These are phyloP conservation scores for Paraphoma chrysanthemicola DNA, from an alignment of 2,329 filamentous ascomycete genomes.

Conservation along the genomic window DNA sequence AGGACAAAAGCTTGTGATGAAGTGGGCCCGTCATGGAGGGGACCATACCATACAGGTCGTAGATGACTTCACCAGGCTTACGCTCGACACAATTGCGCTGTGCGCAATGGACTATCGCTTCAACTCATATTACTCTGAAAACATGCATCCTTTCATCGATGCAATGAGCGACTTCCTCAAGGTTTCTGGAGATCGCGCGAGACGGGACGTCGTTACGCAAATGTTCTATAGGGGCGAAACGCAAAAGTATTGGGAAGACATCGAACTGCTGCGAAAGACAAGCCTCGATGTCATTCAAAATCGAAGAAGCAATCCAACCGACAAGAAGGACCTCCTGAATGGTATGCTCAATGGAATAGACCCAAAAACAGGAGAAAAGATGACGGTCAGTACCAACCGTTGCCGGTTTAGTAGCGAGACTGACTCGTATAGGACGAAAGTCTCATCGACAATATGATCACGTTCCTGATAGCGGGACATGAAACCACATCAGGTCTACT, in stretches of 20 bases:
- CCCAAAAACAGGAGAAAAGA: constrained; percentile 64
- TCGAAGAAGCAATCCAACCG: constrained; percentile 61
- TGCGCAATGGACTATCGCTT: constrained; percentile 52
- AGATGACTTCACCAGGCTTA: constrained; percentile 49
- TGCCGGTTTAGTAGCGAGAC: background rate
- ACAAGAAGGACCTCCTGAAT: constrained; percentile 67
- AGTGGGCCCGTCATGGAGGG: constrained; percentile 66
- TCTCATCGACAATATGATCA: constrained; percentile 72
- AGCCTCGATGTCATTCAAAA: constrained; percentile 64
- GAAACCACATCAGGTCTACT: constrained; percentile 48
- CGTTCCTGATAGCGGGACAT: constrained; percentile 63
- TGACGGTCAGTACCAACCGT: constrained; percentile 47
- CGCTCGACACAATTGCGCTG: constrained; percentile 48
- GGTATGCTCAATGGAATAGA: constrained; percentile 67
- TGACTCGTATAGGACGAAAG: constrained; percentile 56
- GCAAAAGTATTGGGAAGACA: constrained; percentile 62
- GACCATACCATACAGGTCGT: constrained; percentile 42
- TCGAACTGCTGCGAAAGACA: constrained; percentile 62
- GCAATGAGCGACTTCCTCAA: constrained; percentile 49
- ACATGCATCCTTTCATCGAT: constrained; percentile 47
- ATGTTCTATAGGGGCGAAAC: constrained; percentile 45
- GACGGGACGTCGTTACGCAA: constrained; percentile 38
- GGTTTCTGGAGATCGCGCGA: constrained; percentile 42
- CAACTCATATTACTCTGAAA: constrained; percentile 48
- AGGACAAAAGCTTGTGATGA: constrained; percentile 59